Conservation (phyloP, 1,139 yeast genomes). For the Saccharomyces pastorianus region DNA sequence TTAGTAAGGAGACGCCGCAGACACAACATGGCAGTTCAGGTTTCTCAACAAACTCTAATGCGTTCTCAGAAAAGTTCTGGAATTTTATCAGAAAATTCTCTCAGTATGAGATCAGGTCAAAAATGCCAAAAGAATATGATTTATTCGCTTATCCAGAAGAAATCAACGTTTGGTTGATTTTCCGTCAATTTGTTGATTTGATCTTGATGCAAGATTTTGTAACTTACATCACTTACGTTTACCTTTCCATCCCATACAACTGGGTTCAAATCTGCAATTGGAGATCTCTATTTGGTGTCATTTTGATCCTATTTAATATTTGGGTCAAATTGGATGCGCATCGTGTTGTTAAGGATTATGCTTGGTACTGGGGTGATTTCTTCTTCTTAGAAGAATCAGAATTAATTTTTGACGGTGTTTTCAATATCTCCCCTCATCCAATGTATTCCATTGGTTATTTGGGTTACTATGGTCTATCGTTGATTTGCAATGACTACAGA, state of each 20-base stretch:
- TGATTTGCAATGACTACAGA: slow-evolving; percentile 69
- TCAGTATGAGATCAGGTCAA: slow-evolving; percentile 46
- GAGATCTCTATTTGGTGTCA: slow-evolving; percentile 38
- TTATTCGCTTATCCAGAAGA: slow-evolving; percentile 56
- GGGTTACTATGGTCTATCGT: slow-evolving; percentile 79
- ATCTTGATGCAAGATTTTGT: slow-evolving; percentile 82
- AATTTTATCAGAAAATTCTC: slow-evolving; percentile 39
- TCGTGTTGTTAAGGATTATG: slow-evolving; percentile 80
- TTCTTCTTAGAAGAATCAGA: slow-evolving; percentile 74
- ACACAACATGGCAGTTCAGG: neutral
- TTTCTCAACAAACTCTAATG: neutral
- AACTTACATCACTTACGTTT: slow-evolving; percentile 63
- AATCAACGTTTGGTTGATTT: slow-evolving; percentile 76
- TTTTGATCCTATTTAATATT: slow-evolving; percentile 59
- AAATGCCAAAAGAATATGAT: slow-evolving; percentile 50
- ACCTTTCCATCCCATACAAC: slow-evolving; percentile 42
- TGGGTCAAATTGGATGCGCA: slow-evolving; percentile 91
- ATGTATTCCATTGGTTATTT: slow-evolving; percentile 89
- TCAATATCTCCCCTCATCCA: slow-evolving; percentile 88
- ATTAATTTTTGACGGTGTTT: slow-evolving; percentile 81
- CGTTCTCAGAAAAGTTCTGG: neutral
- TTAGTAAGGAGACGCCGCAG: slow-evolving; percentile 33
- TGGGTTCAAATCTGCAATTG: slow-evolving; percentile 17
- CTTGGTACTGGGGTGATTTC: slow-evolving; percentile 96
- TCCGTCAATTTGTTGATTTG: slow-evolving; percentile 73